Evolutionary conservation across 164 flowering plant genomes (phyloP).

Genomic region (Sextonia rubra): DNA sequence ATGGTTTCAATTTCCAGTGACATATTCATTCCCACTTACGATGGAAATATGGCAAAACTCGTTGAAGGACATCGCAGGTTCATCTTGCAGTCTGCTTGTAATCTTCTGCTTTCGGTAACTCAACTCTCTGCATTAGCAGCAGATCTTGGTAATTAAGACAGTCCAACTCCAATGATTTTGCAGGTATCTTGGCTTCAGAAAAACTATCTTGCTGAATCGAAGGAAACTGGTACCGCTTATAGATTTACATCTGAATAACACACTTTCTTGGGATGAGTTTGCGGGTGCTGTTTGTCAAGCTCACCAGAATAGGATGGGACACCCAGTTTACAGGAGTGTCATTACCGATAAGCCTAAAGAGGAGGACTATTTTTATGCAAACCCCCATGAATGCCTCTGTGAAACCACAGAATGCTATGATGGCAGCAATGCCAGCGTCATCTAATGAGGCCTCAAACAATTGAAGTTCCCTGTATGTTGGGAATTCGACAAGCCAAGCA

Average conservation of each 20-base stretch:
- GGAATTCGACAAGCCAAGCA: neutral
- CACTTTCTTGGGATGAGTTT: slow-evolving; percentile 73
- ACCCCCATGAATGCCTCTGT: slow-evolving; percentile 89
- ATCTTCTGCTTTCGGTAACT: neutral
- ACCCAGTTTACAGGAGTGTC: slow-evolving; percentile 50
- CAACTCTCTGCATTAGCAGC: neutral
- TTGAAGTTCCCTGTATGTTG: neutral
- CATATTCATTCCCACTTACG: slow-evolving; percentile 82
- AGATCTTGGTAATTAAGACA: neutral
- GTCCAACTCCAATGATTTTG: slow-evolving; percentile 6
- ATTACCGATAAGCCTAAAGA: slow-evolving; percentile 82
- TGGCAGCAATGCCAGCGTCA: slow-evolving; percentile 19
- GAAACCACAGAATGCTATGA: slow-evolving; percentile 40
- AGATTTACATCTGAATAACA: slow-evolving; percentile 71
- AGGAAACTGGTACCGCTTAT: slow-evolving; percentile 62
- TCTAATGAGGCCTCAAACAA: neutral
- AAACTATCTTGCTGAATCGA: slow-evolving; percentile 60
- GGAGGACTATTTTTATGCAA: slow-evolving; percentile 96
- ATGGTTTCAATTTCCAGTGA: slow-evolving; percentile 85
- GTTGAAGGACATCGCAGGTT: slow-evolving; percentile 99
- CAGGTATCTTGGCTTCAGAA: slow-evolving; percentile 88
- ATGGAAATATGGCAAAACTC: slow-evolving; percentile 98
- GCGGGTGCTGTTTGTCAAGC: slow-evolving; percentile 39
- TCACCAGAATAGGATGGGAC: slow-evolving; percentile 66
- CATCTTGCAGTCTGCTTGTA: neutral